Percentiles rank a stretch among this genome's conserved stretches.
Conservation (phyloP, 805 yeast genomes). For the Yamadazyma endophytica region DNA sequence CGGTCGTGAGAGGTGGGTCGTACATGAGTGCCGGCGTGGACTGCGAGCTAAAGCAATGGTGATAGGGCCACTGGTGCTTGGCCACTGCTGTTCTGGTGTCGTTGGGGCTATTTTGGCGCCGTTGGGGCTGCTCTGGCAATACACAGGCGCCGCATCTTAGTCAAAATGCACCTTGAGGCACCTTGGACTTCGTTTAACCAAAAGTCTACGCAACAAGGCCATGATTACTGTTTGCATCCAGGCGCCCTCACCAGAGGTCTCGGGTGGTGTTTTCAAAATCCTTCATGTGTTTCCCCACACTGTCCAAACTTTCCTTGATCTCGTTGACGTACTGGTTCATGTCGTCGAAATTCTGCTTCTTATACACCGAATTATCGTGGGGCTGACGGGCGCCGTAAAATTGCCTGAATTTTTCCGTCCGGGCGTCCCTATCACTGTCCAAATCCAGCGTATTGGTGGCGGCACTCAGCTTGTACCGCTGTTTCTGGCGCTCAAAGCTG, state of each 20-base stretch:
- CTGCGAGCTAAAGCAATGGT: no score
- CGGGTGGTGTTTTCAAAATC: slow-evolving; percentile 42
- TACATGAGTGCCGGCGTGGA: no score
- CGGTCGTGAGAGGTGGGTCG: no score
- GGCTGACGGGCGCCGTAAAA: slow-evolving; percentile 18
- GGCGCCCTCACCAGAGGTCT: slow-evolving; percentile 39
- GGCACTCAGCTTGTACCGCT: slow-evolving; percentile 20
- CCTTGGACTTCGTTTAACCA: no score
- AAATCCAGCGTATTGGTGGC: slow-evolving; percentile 16
- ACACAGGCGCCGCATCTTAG: no score
- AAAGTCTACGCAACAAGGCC: no score
- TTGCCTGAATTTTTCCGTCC: slow-evolving; percentile 15
- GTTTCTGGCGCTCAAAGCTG: slow-evolving; percentile 14
- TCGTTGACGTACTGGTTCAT: slow-evolving; percentile 47
- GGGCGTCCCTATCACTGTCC: slow-evolving; percentile 13
- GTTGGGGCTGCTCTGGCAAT: no score
- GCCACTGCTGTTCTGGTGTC: no score
- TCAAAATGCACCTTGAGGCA: no score
- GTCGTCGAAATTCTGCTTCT: slow-evolving; percentile 49
- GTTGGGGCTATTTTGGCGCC: no score
- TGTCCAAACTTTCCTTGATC: slow-evolving; percentile 45
- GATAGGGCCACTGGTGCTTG: no score
- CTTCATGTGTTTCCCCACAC: slow-evolving; percentile 49
- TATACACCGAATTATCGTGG: slow-evolving; percentile 27
- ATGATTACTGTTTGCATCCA: no score